Base-by-base conservation (phyloP, 345 rosid species). In the Arabidopsis thaliana region DNA sequence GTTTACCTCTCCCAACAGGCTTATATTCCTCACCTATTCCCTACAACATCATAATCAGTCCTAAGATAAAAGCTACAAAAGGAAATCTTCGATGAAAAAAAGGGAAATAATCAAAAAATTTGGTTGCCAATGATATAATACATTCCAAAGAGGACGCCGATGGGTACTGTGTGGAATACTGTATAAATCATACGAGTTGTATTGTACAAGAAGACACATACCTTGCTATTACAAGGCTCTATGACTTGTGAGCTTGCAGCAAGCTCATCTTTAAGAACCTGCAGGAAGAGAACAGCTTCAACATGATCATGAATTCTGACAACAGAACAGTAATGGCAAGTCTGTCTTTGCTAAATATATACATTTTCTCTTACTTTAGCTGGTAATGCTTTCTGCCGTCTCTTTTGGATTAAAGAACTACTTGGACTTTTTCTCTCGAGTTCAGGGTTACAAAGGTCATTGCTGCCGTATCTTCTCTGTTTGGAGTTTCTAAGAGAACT, bases 311-410 rank as follows among this genome's bases (percentile, higher is more conserved):
- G 65, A 70, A 49, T 65, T 71, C 78, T 79, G 71, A 59, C 23
- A 67, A 68, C 40, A 69, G 24, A 71, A 55, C 30, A 55, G 71
- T 55, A 69, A 71, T 28, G 14, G 55, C 41, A 49, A 67, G 44
- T 37, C 28, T 8, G 51, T 23, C 32, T 34, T 28, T 49, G 70
- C 36, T 59, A 53, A 74, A 66, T n/a, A 75, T n/a, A 75, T n/a
- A 57, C 7, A 68, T 74, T 38, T 66, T 67, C 74, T 67, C 76
- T 81, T 85, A 88, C 89, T 77, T 85, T 87, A 73, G 79, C 60
- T 46, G 88, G 90, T 52, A 79, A 82, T 67, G 80, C 73, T 80
- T 87, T 85, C 70, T 81, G 88, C 80, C 91, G 86, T 77, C 83
- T 85, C 74, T 83, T 87, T 53, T 80, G 80, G 49, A 65, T 74